A percentile compares a stretch with the other conserved stretches of the same genome.
Evolutionary conservation across 768 basidiomycete species (phyloP).

Genomic region (Nidularia pulvinata): DNA sequence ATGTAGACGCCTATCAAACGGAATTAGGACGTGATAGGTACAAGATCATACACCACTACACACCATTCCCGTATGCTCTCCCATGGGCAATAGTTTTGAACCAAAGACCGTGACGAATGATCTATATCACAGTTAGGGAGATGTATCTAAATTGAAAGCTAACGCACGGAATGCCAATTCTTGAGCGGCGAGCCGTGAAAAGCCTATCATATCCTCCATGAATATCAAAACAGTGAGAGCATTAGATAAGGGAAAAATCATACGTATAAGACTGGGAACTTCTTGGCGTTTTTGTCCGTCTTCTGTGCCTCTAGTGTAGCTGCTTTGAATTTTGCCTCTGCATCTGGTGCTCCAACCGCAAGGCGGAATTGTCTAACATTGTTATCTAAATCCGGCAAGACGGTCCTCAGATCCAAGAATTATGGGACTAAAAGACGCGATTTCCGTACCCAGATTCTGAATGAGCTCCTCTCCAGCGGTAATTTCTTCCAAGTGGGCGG

Average conservation of each 20-base stretch:
- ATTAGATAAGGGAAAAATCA: slow-evolving; percentile 2
- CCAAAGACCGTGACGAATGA: slow-evolving; percentile 75
- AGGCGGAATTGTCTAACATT: slow-evolving; percentile 56
- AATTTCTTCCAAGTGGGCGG: slow-evolving; percentile 68
- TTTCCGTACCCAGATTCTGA: background rate
- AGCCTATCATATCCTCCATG: slow-evolving; percentile 32
- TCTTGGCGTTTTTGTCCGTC: slow-evolving; percentile 33
- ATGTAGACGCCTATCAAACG: slow-evolving; percentile 59
- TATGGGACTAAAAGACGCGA: no score
- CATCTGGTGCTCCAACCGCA: slow-evolving; percentile 70
- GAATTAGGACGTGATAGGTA: slow-evolving; percentile 1
- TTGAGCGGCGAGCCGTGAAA: slow-evolving; percentile 66
- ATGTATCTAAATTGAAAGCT: background rate
- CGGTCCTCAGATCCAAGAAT: no score
- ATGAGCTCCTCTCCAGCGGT: slow-evolving; percentile 51
- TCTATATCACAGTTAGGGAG: slow-evolving; percentile 31
- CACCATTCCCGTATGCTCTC: slow-evolving; percentile 64
- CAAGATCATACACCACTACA: slow-evolving; percentile 1
- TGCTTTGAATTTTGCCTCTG: slow-evolving; percentile 62
- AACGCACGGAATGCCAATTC: slow-evolving; percentile 71
- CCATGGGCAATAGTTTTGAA: slow-evolving; percentile 55
- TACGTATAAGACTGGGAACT: slow-evolving; percentile 49
- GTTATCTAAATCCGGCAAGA: no score
- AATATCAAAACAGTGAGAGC: no score
- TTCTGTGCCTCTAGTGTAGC: slow-evolving; percentile 38